phyloP scores from a whole-genome alignment of 78 protist species.

The Polysphondylium violaceum region DNA sequence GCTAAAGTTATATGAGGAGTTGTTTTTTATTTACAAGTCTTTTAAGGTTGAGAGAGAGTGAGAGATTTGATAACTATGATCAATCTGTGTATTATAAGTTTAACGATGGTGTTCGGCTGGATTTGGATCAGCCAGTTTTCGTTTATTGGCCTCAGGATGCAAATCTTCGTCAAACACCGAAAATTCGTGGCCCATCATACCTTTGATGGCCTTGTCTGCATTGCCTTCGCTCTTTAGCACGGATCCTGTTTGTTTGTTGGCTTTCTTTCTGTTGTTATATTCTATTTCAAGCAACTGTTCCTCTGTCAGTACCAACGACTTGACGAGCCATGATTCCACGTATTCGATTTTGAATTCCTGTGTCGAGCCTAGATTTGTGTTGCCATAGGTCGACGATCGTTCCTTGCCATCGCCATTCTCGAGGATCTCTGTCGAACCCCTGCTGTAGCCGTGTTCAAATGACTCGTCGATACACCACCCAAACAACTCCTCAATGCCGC shows the following conservation, averaged over 20 bases:
- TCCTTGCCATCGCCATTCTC: conserved; percentile 1
- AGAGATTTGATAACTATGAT: too few species aligned
- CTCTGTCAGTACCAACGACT: conserved; percentile 5
- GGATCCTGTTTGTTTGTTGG: neutral
- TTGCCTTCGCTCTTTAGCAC: conserved; percentile 15
- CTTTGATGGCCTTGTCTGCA: conserved; percentile 47
- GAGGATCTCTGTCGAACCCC: conserved; percentile 5
- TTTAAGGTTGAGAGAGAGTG: too few species aligned
- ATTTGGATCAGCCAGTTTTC: too few species aligned
- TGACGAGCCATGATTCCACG: conserved; percentile 35
- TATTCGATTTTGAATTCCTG: conserved; percentile 29
- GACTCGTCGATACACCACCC: conserved; percentile 30
- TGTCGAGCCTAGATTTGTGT: neutral
- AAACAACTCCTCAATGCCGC: conserved; percentile 45
- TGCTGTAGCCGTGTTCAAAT: conserved; percentile 36
- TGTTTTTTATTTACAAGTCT: too few species aligned
- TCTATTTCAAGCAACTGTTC: conserved; percentile 11
- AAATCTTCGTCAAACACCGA: conserved; percentile 27
- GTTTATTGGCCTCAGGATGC: neutral
- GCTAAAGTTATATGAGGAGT: too few species aligned
- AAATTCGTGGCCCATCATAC: conserved; percentile 45
- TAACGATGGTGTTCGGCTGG: too few species aligned
- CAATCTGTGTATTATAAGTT: too few species aligned
- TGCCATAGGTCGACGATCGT: conserved; percentile 24
- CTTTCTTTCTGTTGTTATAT: conserved; percentile 3